Percentiles rank a stretch among this genome's conserved stretches.
phyloP scores from a whole-genome alignment of 73 alveolate species.

The Blepharisma japonicum region DNA sequence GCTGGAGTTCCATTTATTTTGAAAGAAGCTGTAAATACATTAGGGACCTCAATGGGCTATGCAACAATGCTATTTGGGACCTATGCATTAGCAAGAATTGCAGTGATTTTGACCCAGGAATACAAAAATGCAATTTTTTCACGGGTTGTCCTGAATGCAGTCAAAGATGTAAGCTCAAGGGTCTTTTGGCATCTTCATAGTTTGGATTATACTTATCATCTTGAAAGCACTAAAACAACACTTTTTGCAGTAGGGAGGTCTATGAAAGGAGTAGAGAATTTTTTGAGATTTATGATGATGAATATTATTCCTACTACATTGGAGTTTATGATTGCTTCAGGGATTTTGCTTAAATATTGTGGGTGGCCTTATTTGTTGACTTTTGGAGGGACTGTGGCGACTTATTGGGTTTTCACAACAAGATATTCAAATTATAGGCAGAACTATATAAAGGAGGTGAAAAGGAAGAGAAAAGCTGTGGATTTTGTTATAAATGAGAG shows the following conservation, averaged over 20 bases:
- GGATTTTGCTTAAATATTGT: slow-evolving; percentile 53
- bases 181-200: slow-evolving; percentile 52
- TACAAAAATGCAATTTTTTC: slow-evolving; percentile 38
- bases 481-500: slow-evolving; percentile 75
- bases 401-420: slow-evolving; percentile 54
- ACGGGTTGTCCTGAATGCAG: slow-evolving; percentile 43
- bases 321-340: slow-evolving; percentile 55
- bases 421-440: slow-evolving; percentile 57
- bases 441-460: slow-evolving; percentile 51
- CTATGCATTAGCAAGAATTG: slow-evolving; percentile 46
- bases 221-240: slow-evolving; percentile 51
- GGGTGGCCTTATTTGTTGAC: slow-evolving; percentile 59
- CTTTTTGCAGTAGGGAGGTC: slow-evolving; percentile 63
- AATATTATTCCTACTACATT: slow-evolving; percentile 55
- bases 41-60: slow-evolving; percentile 31
- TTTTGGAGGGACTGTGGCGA: slow-evolving; percentile 52
- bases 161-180: slow-evolving; percentile 39
- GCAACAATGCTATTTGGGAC: slow-evolving; percentile 33
- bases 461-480: slow-evolving; percentile 56
- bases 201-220: slow-evolving; percentile 62
- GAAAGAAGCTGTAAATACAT: slow-evolving; percentile 58
- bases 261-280: slow-evolving; percentile 51
- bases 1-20: slow-evolving; percentile 53
- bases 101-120: slow-evolving; percentile 47
- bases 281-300: slow-evolving; percentile 45